Evolutionary conservation across 768 basidiomycete genomes (phyloP).

Genomic region (Pisolithus tinctorius): DNA sequence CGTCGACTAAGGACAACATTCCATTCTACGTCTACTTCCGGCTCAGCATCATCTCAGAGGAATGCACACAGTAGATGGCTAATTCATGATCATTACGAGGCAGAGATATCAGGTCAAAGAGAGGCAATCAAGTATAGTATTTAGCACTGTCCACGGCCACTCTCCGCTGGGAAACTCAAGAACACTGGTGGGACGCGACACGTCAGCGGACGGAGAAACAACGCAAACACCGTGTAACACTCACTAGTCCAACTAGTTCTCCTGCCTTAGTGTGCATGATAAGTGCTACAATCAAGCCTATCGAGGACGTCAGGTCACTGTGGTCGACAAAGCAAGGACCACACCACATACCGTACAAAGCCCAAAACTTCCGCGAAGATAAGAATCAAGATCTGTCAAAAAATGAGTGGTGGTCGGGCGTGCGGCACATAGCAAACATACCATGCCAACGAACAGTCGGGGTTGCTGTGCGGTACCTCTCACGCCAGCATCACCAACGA

Average conservation of each 20-base stretch:
- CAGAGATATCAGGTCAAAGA: not conserved
- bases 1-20: too few species aligned
- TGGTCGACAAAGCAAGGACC: too few species aligned
- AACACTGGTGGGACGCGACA: slow-evolving; percentile 12
- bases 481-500: slow-evolving; percentile 98
- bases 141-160: slow-evolving; percentile 5
- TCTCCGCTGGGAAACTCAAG: slow-evolving; percentile 8
- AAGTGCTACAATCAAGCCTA: slow-evolving; percentile 85
- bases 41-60: too few species aligned
- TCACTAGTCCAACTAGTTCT: slow-evolving; percentile 15
- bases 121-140: not conserved
- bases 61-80: not conserved
- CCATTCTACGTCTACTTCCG: too few species aligned
- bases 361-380: slow-evolving; percentile 95
- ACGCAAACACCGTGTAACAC: not conserved
- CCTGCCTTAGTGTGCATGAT: slow-evolving; percentile 84
- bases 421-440: slow-evolving; percentile 24
- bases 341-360: slow-evolving; percentile 61
- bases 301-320: not conserved
- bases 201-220: not conserved
- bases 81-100: not conserved
- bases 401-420: slow-evolving; percentile 1
- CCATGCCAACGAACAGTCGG: slow-evolving; percentile 91
- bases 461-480: slow-evolving; percentile 97
- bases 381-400: slow-evolving; percentile 81